These are phyloP conservation scores for Oryza longistaminata DNA, from an alignment of 176 grass and related monocot genomes.

Conservation along the genomic window DNA sequence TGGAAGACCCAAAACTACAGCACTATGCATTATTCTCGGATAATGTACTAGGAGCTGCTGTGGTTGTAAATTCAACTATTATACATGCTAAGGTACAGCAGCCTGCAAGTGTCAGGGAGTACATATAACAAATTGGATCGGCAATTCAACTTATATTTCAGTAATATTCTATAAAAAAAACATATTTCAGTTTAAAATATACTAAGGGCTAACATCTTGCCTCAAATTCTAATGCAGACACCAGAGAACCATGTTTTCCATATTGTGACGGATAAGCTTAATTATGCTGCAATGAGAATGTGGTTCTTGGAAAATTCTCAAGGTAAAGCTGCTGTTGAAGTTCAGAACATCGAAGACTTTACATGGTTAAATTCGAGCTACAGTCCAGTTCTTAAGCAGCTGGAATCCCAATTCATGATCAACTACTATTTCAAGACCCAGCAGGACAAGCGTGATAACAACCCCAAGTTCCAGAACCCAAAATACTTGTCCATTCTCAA, in stretches of 20 bases:
- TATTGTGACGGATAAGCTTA: constrained; percentile 73
- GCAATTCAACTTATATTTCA: not conserved
- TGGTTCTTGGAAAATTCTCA: constrained; percentile 74
- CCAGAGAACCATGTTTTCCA: constrained; percentile 77
- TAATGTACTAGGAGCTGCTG: constrained; percentile 67
- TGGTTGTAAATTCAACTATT: constrained; percentile 83
- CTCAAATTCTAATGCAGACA: constrained; percentile 46
- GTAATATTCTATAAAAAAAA: not conserved
- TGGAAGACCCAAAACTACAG: constrained; percentile 72
- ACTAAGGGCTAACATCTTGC: not conserved
- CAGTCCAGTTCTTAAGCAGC: constrained; percentile 78
- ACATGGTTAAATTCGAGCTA: constrained; percentile 84
- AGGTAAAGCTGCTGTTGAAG: constrained; percentile 52
- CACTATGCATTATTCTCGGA: constrained; percentile 89
- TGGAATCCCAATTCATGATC: constrained; percentile 75
- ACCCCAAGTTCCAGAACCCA: constrained; percentile 73
- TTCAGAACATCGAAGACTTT: constrained; percentile 68
- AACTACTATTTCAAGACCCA: constrained; percentile 64
- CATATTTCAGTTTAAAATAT: not conserved
- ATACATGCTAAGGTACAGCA: constrained; percentile 62
- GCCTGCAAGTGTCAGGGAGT: not conserved
- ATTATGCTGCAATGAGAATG: constrained; percentile 89
- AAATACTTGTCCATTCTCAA: constrained; percentile 87
- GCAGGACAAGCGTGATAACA: constrained; percentile 50
- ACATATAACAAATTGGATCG: not conserved